These are phyloP conservation scores for Plectosphaerella sp. DNA, from an alignment of 2,329 filamentous ascomycete species.

Conservation along the genomic window DNA sequence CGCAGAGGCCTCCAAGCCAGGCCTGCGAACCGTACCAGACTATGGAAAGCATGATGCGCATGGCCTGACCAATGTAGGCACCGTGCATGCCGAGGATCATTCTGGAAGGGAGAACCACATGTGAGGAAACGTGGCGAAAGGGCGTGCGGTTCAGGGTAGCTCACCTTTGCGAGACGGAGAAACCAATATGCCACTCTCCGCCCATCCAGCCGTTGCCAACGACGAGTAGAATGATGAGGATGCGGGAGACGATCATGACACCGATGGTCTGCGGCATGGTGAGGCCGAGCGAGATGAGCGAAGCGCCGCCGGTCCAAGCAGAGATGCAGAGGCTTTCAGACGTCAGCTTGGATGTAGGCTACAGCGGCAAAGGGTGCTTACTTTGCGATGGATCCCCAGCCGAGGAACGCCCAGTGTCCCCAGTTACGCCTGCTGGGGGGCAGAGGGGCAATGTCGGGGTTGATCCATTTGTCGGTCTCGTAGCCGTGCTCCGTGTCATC, in stretches of 20 bases:
- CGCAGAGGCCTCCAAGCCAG: conserved; percentile 15
- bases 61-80: conserved; percentile 30
- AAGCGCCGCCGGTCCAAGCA: conserved; percentile 12
- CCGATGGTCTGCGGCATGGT: conserved; percentile 14
- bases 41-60: conserved; percentile 32
- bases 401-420: conserved; percentile 25
- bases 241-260: conserved; percentile 13
- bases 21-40: conserved; percentile 34
- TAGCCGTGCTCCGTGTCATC: conserved; percentile 11
- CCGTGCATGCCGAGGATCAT: conserved; percentile 29
- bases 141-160: neutral
- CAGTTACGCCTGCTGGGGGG: conserved; percentile 41
- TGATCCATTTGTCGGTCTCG: conserved; percentile 44
- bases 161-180: conserved; percentile 35
- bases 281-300: conserved; percentile 11
- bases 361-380: neutral
- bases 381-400: conserved; percentile 14
- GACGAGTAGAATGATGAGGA: conserved; percentile 11
- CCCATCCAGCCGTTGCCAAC: conserved; percentile 19
- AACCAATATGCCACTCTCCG: conserved; percentile 23
- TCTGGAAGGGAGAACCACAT: neutral
- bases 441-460: conserved; percentile 35
- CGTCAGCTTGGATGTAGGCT: neutral
- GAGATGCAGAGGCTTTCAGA: conserved; percentile 11
- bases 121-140: no score